Percentiles rank a stretch among this genome's conserved stretches.
Evolutionary conservation across 345 rosid species (phyloP).

Genomic region (Salix arbutifolia): DNA sequence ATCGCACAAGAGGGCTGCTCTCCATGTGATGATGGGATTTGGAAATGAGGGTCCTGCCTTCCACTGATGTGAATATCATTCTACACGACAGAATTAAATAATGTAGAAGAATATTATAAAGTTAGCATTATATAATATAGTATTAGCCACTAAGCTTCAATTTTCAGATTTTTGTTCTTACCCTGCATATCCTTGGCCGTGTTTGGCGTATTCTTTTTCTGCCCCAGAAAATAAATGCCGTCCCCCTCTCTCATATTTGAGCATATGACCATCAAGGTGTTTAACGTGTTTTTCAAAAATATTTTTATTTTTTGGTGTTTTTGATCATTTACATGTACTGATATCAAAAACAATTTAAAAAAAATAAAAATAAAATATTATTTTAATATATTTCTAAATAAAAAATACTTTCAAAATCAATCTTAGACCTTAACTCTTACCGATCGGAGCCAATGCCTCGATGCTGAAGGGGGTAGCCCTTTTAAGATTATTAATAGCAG

Average conservation of each 20-base stretch:
- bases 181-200: neutral
- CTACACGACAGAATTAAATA: neutral
- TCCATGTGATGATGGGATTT: slow-evolving; percentile 47
- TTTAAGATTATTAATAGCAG: too few species aligned
- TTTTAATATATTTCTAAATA: too few species aligned
- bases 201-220: neutral
- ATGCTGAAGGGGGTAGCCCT: too few species aligned
- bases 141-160: neutral
- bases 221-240: neutral
- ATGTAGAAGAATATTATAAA: neutral
- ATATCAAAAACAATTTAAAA: too few species aligned
- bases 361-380: too few species aligned
- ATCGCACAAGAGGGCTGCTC: slow-evolving; percentile 86
- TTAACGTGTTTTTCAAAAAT: too few species aligned
- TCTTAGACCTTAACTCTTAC: too few species aligned
- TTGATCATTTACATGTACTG: too few species aligned
- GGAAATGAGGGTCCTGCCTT: slow-evolving; percentile 35
- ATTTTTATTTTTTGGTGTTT: too few species aligned
- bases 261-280: too few species aligned
- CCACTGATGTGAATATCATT: neutral
- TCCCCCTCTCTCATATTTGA: neutral
- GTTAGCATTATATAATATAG: neutral
- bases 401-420: too few species aligned
- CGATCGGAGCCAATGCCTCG: too few species aligned
- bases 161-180: neutral